Evolutionary conservation across 192 early-diverging fungal species (phyloP), one percentile per base, ranked within the genome.

Genomic region (Lunasporangiospora selenospora): DNA sequence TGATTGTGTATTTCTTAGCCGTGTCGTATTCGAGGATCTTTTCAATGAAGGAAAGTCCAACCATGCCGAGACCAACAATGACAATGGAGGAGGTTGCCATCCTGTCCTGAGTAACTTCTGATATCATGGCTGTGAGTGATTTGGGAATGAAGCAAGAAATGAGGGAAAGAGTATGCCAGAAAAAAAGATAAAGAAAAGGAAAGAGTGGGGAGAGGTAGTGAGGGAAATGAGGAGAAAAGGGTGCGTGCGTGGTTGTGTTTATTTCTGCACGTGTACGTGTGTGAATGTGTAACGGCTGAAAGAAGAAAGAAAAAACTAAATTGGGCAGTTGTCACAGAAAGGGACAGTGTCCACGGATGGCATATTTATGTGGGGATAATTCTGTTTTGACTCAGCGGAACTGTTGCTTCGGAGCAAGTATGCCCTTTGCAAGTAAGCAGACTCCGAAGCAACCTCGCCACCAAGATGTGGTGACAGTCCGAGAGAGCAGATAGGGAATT

Each of bases 1-100:
- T 62, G 23, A 89, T 76, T 6, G 24, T 50, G 57, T 78, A 88
- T 41, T 46, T 33, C n/a, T 75, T 76, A 10, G 66, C 55, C 12
- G 64, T 60, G 54, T 89, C 89, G 42, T 75, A 77, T 44, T 81
- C 79, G 37, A 85, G 43, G 27, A 90, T 52, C 57, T 83, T 85
- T 64, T 89, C 88, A 12, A 83, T 87, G 59, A 89, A 85, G 1
- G 77, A 75, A 33, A 90, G 56, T 3, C 80, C 88, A 10, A 89
- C 86, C 88, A 90, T 89, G 18, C 88, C 88, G 18, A 89, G 77
- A n/a, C 88, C 88, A 40, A 88, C 56, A 26, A 89, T 76, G 18
- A 86, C 82, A 16, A 90, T 47, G 34, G 44, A 46, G 2, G 62
- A 53, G 6, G 36, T 9, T 6, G 11, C 36, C 2, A 3, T 45